Base-by-base conservation (phyloP, 768 basidiomycete genomes). In the Russula virescens region DNA sequence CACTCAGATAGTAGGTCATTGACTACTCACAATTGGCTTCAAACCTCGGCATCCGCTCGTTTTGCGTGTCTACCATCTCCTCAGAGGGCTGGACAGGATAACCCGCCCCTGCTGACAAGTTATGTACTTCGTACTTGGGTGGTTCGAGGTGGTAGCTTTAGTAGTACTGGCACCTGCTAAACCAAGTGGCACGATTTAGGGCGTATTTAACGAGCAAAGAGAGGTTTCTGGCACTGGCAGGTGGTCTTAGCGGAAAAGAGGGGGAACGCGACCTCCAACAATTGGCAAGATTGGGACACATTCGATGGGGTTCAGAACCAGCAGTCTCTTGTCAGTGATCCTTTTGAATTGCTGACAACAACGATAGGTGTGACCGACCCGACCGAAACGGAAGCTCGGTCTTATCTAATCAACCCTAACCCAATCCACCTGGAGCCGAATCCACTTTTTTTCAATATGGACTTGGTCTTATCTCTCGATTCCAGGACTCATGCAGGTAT, bases 1-100 rank as follows among this genome's bases (percentile, higher is more conserved):
- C 42, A 43, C 8, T 31, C 8, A 3, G 4, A 16, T 43, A 8
- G 19, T 43, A 40, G 13, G 31, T n/a, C 28, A 47, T 45, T 42
- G 23, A n/a, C n/a, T n/a, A 47, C 63, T 60, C 40, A 64, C 63
- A 58, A 48, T 64, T 19, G 18, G 13, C n/a, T 16, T n/a, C 34
- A 42, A 64, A 64, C 19, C 58, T 53, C 7, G 63, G 63, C 25
- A 64, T 55, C 58, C 58, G 54, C 23, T 50, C 63, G 31, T 55
- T 58, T 21, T 59, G 58, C 2, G 46, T 23, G 23, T 63, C 63
- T 55, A 23, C 16, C 38, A 28, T 59, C 58, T 23, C 48, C 63
- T 6, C n/a, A 5, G 58, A 21, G 58, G 54, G 50, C 2, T 3
- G 40, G n/a, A 10, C 47, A 9, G 47, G 38, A 16, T 64, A 50